Conservation (phyloP, 768 basidiomycete species). For the Suillus tomentosus region DNA sequence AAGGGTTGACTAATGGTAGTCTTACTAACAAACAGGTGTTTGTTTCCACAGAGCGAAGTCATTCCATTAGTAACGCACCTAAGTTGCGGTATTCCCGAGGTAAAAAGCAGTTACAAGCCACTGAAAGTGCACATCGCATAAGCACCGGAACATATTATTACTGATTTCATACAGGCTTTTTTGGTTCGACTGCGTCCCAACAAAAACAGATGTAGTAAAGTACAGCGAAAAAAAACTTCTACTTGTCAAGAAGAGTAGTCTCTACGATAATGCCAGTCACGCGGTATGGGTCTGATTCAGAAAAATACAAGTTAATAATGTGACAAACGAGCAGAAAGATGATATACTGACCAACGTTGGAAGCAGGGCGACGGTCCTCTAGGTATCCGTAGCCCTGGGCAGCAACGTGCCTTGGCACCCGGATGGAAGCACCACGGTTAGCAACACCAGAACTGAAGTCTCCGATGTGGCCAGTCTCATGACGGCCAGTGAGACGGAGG, state of each 20-base stretch:
- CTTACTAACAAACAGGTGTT: background rate
- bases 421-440: slow-evolving; percentile 95
- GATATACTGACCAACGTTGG: slow-evolving; percentile 84
- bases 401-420: slow-evolving; percentile 92
- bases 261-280: slow-evolving; percentile 89
- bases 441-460: slow-evolving; percentile 94
- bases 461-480: slow-evolving; percentile 96
- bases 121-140: background rate
- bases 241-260: slow-evolving; percentile 76
- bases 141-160: background rate
- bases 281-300: slow-evolving; percentile 81
- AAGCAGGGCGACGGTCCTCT: slow-evolving; percentile 96
- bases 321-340: slow-evolving; percentile 9
- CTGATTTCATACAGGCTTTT: slow-evolving; percentile 21
- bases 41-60: background rate
- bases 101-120: background rate
- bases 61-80: background rate
- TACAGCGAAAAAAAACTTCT: slow-evolving; percentile 24
- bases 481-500: slow-evolving; percentile 90
- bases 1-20: too few relatives aligned
- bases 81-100: background rate
- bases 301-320: slow-evolving; percentile 10
- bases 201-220: slow-evolving; percentile 12
- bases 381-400: slow-evolving; percentile 93
- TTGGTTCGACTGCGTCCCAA: slow-evolving; percentile 15